Evolutionary conservation across 129 eudicot species (phyloP), one percentile per base, ranked within the genome.

Genomic region (Ambrosia artemisiifolia): DNA sequence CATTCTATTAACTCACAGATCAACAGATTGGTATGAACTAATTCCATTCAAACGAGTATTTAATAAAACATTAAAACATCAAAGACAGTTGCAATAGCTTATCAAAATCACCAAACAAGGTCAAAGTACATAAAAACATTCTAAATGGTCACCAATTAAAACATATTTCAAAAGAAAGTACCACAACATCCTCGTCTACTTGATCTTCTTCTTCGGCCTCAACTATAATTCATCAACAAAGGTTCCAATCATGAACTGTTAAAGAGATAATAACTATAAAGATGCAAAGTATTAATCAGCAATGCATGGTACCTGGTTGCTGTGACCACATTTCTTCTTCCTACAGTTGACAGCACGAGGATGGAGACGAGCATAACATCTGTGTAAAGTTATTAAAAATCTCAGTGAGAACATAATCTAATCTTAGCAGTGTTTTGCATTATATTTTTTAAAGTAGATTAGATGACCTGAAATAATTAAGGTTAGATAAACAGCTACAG

Each of bases 171-270:
- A 44, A 24, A 34, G 43, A 38, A 71, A 12, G 65, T 44, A 71
- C 28, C 60, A 33, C 9, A 61, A 34, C 71, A 76, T 59, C 35
- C 5, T 48, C 44, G 16, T 61, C 71, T 47, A 50, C 46, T 84
- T 84, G 83, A 84, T 84, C 83, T 84, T 84, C 85, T 84, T 84
- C 88, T 84, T 84, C 38, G 88, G 88, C 88, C 88, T 84, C 85
- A 81, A 78, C 88, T 84, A 74, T 47, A 74, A 62, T 36, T 17
- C 24, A 54, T 55, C 13, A 19, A 48, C 66, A 14, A 49, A 13
- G 30, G 5, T 0, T 38, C 5, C 7, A 24, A 20, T 72, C 4
- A 65, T 2, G 7, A 18, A 55, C 35, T 8, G 20, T 40, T 18
- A 7, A 9, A 33, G 2, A 54, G 2, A 54, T 10, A 3, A 2